Conservation (phyloP, 306 rosid genomes). For the Corylus americana region DNA sequence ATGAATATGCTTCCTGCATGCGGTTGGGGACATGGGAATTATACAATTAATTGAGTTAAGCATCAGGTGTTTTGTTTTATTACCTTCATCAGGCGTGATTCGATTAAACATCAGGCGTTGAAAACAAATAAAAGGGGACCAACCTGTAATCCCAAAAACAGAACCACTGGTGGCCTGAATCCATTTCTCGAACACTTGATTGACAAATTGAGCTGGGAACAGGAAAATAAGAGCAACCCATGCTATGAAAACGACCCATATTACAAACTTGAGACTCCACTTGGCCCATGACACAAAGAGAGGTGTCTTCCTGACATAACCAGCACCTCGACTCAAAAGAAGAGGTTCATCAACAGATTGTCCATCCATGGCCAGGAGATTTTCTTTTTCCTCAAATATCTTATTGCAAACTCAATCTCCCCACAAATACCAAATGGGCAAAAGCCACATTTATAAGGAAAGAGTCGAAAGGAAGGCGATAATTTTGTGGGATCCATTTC, state of each 20-base stretch:
- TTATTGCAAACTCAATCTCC: background rate
- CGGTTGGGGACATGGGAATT: slow-evolving; percentile 15
- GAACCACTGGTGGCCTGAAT: slow-evolving; percentile 25
- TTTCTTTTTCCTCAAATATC: background rate
- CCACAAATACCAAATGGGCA: slow-evolving; percentile 3
- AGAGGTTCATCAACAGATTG: slow-evolving; percentile 45
- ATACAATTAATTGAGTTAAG: no score
- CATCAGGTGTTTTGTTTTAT: no score
- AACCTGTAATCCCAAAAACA: slow-evolving; percentile 68
- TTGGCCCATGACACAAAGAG: slow-evolving; percentile 38
- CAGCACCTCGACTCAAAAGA: slow-evolving; percentile 38
- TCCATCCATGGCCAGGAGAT: slow-evolving; percentile 45
- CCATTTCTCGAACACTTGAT: slow-evolving; percentile 25
- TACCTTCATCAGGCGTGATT: no score
- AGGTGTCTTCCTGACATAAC: slow-evolving; percentile 27
- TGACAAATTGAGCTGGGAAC: slow-evolving; percentile 42
- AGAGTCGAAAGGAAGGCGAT: slow-evolving; percentile 14
- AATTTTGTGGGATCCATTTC: slow-evolving; percentile 41
- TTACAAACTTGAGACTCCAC: slow-evolving; percentile 51
- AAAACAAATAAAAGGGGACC: background rate
- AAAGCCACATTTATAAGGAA: slow-evolving; percentile 7
- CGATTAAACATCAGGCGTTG: no score
- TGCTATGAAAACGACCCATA: slow-evolving; percentile 47
- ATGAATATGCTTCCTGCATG: slow-evolving; percentile 75
- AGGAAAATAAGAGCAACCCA: slow-evolving; percentile 63